Evolutionary conservation across 1,139 yeast genomes (phyloP).

Genomic region (Saccharomycopsis phalli): DNA sequence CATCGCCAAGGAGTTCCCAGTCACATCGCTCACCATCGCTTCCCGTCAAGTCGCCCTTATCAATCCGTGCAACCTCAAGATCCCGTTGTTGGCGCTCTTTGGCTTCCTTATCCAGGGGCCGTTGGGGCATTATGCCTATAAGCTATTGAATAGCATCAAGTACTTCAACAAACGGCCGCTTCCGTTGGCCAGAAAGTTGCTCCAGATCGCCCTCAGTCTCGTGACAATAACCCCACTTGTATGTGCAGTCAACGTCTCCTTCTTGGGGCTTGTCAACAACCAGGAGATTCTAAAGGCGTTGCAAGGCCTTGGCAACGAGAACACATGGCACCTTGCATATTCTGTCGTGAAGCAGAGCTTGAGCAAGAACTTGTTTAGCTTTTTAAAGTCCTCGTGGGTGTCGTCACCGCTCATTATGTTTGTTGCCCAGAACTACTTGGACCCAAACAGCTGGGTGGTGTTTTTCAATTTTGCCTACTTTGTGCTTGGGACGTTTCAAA

Average conservation of each 20-base stretch:
- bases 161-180: constrained; percentile 30
- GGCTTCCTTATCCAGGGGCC: constrained; percentile 71
- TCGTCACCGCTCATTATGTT: constrained; percentile 56
- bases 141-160: constrained; percentile 33
- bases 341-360: constrained; percentile 30
- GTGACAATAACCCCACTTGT: constrained; percentile 57
- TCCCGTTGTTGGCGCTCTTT: constrained; percentile 52
- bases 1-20: constrained; percentile 37
- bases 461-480: constrained; percentile 71
- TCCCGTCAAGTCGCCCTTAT: constrained; percentile 20
- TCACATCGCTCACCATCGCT: constrained; percentile 20
- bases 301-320: background rate
- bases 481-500: constrained; percentile 69
- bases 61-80: constrained; percentile 21
- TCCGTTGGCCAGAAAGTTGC: constrained; percentile 34
- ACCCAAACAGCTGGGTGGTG: constrained; percentile 77
- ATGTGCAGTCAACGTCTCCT: constrained; percentile 47
- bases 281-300: constrained; percentile 2
- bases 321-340: too few relatives aligned
- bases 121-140: constrained; percentile 54
- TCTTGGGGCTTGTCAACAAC: constrained; percentile 42
- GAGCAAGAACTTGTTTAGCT: constrained; percentile 42
- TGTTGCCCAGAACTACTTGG: constrained; percentile 65
- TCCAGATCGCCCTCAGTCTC: constrained; percentile 55
- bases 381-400: constrained; percentile 56